phyloP scores from a whole-genome alignment of 2,329 filamentous ascomycete genomes.

The Talaromyces funiculosus region DNA sequence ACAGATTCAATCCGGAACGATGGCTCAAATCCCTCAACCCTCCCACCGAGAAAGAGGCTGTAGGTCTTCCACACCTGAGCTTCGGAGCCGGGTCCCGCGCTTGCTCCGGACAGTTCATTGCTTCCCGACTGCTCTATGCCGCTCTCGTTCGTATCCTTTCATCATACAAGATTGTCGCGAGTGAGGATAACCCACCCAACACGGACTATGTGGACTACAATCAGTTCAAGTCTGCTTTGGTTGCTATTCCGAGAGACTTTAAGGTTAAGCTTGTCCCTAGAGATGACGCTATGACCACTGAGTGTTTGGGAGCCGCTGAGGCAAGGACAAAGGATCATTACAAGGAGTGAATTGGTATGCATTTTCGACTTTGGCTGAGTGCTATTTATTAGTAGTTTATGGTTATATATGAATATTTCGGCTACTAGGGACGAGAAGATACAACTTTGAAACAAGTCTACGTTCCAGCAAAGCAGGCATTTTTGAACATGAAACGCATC shows the following conservation, averaged over 20 bases:
- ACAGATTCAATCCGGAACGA: conserved; percentile 59
- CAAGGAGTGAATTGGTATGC: conserved; percentile 16
- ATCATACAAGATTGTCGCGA: conserved; percentile 49
- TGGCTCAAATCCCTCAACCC: conserved; percentile 48
- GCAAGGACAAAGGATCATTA: conserved; percentile 43
- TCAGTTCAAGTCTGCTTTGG: conserved; percentile 53
- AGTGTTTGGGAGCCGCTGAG: conserved; percentile 31
- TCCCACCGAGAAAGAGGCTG: conserved; percentile 39
- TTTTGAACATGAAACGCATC: not conserved
- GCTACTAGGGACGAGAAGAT: not conserved
- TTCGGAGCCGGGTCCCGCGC: conserved; percentile 56
- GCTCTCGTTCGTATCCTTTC: conserved; percentile 50
- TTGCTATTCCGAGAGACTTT: conserved; percentile 56
- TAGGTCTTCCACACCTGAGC: conserved; percentile 50
- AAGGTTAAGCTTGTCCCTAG: conserved; percentile 53
- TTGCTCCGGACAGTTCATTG: conserved; percentile 54
- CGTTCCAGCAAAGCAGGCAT: not conserved
- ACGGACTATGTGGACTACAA: conserved; percentile 61
- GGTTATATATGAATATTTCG: not conserved
- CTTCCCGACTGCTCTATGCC: conserved; percentile 52
- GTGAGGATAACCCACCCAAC: conserved; percentile 50
- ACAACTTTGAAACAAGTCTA: not conserved
- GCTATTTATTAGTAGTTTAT: not conserved
- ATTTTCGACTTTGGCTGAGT: not conserved
- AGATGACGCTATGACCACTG: conserved; percentile 34